Base-by-base conservation (phyloP, 2,329 filamentous ascomycete species). In the Penicillium frequentans region DNA sequence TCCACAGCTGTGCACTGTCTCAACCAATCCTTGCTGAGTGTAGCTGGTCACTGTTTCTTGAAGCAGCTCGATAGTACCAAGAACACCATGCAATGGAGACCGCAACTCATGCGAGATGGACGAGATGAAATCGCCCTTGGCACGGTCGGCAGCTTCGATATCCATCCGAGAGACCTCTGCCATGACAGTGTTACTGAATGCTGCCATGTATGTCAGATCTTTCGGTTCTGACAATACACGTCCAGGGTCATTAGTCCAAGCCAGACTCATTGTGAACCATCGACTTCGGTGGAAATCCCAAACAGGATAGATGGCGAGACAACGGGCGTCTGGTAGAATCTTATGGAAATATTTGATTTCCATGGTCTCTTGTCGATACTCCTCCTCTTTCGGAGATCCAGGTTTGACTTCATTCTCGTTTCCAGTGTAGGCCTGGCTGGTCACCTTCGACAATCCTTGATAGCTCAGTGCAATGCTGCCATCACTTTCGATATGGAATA, bases 1-100 rank as follows among this genome's bases (percentile, higher is more conserved):
- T 1, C 74, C 77, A 57, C 76, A 80, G 9, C 66, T 73, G 31
- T 73, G 68, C 19, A 79, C 71, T 0, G 75, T 73, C 35, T 71
- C 63, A 1, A 75, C 63, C 53, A 75, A 56, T 3, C 66, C 65
- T 16, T 62, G 61, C 33, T 75, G 73, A 5, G 64, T 60, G 13
- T 66, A 61, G 10, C 63, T 64, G 37, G 68, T 63, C 2, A 58
- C 61, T 1, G 70, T 68, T 35, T 74, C 73, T 31, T 64, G 59
- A 7, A 75, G 58, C 13, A 75, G 59, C 35, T 75, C 72, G 14
- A 68, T 60, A 0, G 64, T 71, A 5, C 70, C 73, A 3, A 75
- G 58, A 19, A 75, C 71, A 1, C 73, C 73, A 53, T 76, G 73
- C 8, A 76, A 61, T 1, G 73, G 73, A 26, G 63, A 71, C 19